Evolutionary conservation across 1,284 basidiomycete species (phyloP), one percentile per base, ranked within the genome.

Genomic region (Pseudozyma thailandica): DNA sequence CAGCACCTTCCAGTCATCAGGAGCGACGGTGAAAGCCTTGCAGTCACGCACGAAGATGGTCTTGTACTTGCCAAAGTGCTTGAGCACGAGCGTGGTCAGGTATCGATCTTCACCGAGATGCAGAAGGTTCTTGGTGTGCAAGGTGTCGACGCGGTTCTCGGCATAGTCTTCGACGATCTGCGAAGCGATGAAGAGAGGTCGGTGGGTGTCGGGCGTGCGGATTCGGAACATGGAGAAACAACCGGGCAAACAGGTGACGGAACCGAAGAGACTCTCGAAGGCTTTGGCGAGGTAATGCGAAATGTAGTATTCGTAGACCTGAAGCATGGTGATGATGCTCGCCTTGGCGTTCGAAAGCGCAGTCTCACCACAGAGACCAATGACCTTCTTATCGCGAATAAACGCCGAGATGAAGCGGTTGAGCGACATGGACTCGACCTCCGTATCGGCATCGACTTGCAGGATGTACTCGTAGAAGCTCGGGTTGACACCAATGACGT

Each of bases 91-190:
- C 1, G 95, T 98, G 1, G 94, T 98, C 50, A 98, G 86, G 83
- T 97, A 98, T 78, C 94, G 93, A 90, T 98, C 96, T 87, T 98
- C 95, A 85, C 96, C 94, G 25, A 98, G 90, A 73, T 94, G 93
- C 57, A 98, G 86, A 47, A 98, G 85, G 80, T 98, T 98, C 88
- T 84, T 82, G 54, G 75, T 94, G 85, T 98, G 96, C 43, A 98
- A 84, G 0, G 95, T 98, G 83, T 98, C 94, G 75, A 98, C 94
- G 8, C 92, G 91, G 74, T 94, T 95, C 84, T 98, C 94, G 2
- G 93, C 91, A 80, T 98, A 98, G 82, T 97, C 94, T 53, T 90
- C 88, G 55, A 98, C 89, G 76, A 98, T 88, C 69, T 90, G 88
- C 80, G 94, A 94, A 26, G 93, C 91, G 53, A 85, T 81, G 61